Percentiles rank a stretch among this genome's conserved stretches.
phyloP scores from a whole-genome alignment of 2,329 filamentous ascomycete genomes.

The Ilyonectria sp. region DNA sequence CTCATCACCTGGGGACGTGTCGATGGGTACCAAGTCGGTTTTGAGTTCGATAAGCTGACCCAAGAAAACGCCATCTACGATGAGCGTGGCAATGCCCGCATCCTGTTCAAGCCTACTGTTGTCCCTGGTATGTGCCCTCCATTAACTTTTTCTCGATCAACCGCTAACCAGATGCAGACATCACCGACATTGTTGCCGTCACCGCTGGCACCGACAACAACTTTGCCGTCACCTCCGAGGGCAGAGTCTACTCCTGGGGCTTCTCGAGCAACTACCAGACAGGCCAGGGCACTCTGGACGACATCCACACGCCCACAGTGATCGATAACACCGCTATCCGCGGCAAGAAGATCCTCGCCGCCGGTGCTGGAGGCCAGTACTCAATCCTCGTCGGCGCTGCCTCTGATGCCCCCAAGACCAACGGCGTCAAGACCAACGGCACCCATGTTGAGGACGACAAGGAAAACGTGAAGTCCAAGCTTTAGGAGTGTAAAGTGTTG shows the following conservation, averaged over 20 bases:
- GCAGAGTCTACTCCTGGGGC: constrained; percentile 84
- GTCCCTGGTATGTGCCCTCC: constrained; percentile 59
- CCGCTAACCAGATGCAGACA: constrained; percentile 47
- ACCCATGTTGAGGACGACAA: constrained; percentile 36
- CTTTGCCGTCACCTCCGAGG: constrained; percentile 79
- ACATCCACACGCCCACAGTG: constrained; percentile 81
- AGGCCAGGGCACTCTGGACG: constrained; percentile 83
- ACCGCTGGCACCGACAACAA: constrained; percentile 81
- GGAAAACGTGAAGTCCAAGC: constrained; percentile 31
- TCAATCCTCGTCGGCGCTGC: constrained; percentile 71
- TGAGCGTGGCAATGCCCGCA: constrained; percentile 74
- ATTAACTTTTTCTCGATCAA: neutral
- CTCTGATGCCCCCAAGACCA: constrained; percentile 48
- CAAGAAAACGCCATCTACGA: constrained; percentile 73
- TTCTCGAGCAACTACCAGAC: constrained; percentile 87
- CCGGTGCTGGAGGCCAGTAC: constrained; percentile 92
- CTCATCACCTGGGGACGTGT: constrained; percentile 74
- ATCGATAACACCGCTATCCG: constrained; percentile 89
- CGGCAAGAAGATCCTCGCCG: constrained; percentile 81
- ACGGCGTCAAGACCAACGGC: constrained; percentile 49
- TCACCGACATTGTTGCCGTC: constrained; percentile 69
- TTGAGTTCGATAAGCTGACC: constrained; percentile 66
- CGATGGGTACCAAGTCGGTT: constrained; percentile 68
- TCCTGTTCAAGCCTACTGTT: constrained; percentile 65
- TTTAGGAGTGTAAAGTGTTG: constrained; percentile 5